Evolutionary conservation across 2,329 filamentous ascomycete species (phyloP), one percentile per base, ranked within the genome.

Genomic region (Hymenoscyphus fructigenus): DNA sequence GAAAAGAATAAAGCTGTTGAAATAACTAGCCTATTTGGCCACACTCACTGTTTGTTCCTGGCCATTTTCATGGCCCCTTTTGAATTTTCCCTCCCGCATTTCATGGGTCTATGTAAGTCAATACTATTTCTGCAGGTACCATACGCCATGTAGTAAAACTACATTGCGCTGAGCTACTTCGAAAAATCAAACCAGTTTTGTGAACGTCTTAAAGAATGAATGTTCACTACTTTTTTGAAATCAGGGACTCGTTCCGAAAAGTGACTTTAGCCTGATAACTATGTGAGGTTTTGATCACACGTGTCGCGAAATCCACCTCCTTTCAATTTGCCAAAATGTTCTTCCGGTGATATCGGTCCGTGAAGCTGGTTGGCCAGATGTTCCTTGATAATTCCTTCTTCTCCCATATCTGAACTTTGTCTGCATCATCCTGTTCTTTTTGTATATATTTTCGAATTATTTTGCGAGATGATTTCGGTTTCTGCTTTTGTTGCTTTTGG

Each of bases 311-410:
- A 7, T 47, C 41, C 44, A 20, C 44, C 3, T 23, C 5, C 6
- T 50, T 50, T 10, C 17, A 50, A 20, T 50, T 23, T 50, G 44
- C 44, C 44, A 50, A 50, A 50, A 20, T 23, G 4, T 9, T 10
- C 9, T 50, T 5, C 41, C 58, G 65, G 65, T 63, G 55, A 20
- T 65, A 44, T 68, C 67, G 66, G 68, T 63, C 65, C 67, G 67
- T 34, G 38, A 36, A 20, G 50, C 63, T 36, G 7, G 61, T 41
- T 34, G 38, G 32, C n/a, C 5, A 28, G 23, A 57, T 58, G 23
- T 56, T 20, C 3, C 12, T 23, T 34, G 9, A 56, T 64, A 34
- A 60, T 65, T 61, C 3, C 5, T 55, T 38, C 59, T 12, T 50
- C 20, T 12, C 44, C 44, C n/a, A n/a, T n/a, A n/a, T n/a, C n/a